Conservation (phyloP, 2,329 filamentous ascomycete species). For the Chrysosphaeria jannelii region DNA sequence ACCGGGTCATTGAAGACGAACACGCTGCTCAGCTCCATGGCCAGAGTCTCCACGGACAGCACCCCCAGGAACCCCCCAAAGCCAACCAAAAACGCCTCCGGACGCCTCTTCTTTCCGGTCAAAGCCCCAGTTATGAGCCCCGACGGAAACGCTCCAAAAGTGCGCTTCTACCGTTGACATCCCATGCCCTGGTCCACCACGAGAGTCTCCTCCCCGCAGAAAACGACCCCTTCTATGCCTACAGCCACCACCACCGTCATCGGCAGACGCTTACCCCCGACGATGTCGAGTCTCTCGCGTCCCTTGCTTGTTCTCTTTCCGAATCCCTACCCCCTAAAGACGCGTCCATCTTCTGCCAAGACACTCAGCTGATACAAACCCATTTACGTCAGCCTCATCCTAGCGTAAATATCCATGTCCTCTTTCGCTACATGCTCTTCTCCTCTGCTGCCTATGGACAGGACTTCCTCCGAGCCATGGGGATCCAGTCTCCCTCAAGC, state of each 20-base stretch:
- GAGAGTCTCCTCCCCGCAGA: constrained; percentile 1
- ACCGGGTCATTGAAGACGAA: constrained; percentile 30
- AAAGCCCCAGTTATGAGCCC: constrained; percentile 1
- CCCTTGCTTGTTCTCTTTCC: constrained; percentile 18
- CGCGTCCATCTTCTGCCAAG: no score
- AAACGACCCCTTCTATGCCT: not conserved
- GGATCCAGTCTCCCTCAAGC: constrained; percentile 20
- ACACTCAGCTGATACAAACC: no score
- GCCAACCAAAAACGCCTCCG: not conserved
- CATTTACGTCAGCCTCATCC: no score
- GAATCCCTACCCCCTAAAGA: no score
- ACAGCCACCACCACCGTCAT: constrained; percentile 1
- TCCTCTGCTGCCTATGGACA: constrained; percentile 36
- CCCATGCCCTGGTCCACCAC: constrained; percentile 4
- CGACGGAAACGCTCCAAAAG: constrained; percentile 1
- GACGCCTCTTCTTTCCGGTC: constrained; percentile 1
- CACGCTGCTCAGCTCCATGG: constrained; percentile 23
- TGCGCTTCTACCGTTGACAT: constrained; percentile 4
- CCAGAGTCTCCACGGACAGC: constrained; percentile 8
- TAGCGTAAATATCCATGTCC: no score
- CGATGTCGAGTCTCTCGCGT: constrained; percentile 20
- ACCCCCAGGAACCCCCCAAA: not conserved
- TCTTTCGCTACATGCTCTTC: constrained; percentile 33
- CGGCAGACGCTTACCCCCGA: constrained; percentile 2
- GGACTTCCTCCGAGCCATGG: constrained; percentile 29